Base-by-base conservation (phyloP, 257 asterid species). In the Nicotiana tabacum region DNA sequence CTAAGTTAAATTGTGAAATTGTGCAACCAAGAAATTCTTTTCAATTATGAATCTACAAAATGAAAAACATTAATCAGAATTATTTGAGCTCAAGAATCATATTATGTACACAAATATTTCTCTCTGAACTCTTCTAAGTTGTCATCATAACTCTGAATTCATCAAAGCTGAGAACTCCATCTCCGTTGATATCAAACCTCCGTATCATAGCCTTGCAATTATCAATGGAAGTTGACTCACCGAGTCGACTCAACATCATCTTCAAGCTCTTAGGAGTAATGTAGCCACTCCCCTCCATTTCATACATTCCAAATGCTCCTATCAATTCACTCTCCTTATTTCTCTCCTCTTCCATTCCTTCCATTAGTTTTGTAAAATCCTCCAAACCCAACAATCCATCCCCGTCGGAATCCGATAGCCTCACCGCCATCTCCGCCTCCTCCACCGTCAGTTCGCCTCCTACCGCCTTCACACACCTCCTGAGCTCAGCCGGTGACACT, bases 121-220 rank as follows among this genome's bases (percentile, higher is more conserved):
- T 57, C 24, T 57, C 21, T 18, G 27, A 57, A 57, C 16, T 74
- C 27, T 74, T 74, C 43, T 74, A 74, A 74, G 27, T 13, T 74
- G 61, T 48, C 97, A 92, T 91, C 93, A 92, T 92, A 30, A 77
- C 77, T 80, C 84, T 70, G 79, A 92, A 92, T 90, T 92, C 97
- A 17, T 91, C 90, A 77, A 91, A 90, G 77, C 56, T 81, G 74
- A 92, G 90, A 1, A 89, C 92, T 0, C 97, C 97, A 68, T 92
- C 95, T 4, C 88, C 92, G 43, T 92, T 83, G 55, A 91, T 87
- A 86, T 92, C 97, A 77, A 87, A 92, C 2, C 51, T 4, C 16
- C 91, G 85, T 3, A 92, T 90, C 97, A 92, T 92, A 32, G 51
- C 24, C 13, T 85, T 82, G 58, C 97, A 92, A 66, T 90, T 88